phyloP scores from a whole-genome alignment of 1,139 yeast species.

The Geotrichum reessii region DNA sequence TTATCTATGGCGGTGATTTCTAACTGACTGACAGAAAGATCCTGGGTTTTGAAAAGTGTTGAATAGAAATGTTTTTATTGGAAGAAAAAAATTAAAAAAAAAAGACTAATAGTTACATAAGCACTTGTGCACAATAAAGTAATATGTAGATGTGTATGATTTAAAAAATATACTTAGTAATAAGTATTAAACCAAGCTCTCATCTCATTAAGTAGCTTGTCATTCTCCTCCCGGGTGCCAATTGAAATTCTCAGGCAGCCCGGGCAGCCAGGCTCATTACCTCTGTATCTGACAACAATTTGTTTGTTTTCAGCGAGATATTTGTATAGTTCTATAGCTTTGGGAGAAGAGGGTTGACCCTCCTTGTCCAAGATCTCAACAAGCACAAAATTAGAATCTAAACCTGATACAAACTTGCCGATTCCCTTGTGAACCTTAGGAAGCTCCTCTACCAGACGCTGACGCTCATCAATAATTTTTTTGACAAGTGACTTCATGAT shows the following conservation, averaged over 20 bases:
- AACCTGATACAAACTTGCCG: slow-evolving; percentile 77
- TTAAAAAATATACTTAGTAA: background rate
- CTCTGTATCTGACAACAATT: slow-evolving; percentile 87
- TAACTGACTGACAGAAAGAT: background rate
- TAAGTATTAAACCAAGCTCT: slow-evolving; percentile 34
- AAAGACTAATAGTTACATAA: background rate
- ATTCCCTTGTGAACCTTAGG: slow-evolving; percentile 51
- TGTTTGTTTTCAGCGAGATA: slow-evolving; percentile 63
- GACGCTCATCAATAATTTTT: slow-evolving; percentile 52
- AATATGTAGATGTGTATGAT: background rate
- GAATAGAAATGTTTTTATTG: background rate
- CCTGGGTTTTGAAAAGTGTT: background rate
- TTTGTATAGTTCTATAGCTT: slow-evolving; percentile 63
- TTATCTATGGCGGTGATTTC: background rate
- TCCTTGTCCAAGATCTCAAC: slow-evolving; percentile 58
- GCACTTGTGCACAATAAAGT: background rate
- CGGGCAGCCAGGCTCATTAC: slow-evolving; percentile 77
- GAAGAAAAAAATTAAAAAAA: background rate
- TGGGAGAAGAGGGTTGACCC: slow-evolving; percentile 54
- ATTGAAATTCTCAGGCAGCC: slow-evolving; percentile 85
- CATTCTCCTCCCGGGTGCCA: slow-evolving; percentile 76
- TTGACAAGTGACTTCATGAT: slow-evolving; percentile 54
- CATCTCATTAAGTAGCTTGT: slow-evolving; percentile 49
- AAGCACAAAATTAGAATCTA: slow-evolving; percentile 78
- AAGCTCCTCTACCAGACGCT: slow-evolving; percentile 47